These are phyloP conservation scores for Basipetospora chlamydospora DNA, from an alignment of 2,329 filamentous ascomycete genomes.

Conservation along the genomic window DNA sequence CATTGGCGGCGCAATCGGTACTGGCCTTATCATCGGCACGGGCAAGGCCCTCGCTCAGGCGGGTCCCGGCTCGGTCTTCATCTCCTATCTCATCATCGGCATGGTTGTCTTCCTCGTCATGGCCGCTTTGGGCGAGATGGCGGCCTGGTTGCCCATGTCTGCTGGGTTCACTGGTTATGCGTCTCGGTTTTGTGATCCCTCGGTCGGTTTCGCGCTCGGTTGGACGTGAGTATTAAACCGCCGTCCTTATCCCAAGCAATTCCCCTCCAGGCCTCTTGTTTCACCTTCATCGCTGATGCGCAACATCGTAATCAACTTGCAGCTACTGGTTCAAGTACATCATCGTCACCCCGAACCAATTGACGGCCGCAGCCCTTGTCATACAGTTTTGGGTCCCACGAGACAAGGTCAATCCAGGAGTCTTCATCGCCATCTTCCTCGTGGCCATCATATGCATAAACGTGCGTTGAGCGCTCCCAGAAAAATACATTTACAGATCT, in stretches of 20 bases:
- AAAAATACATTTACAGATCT: too few relatives aligned
- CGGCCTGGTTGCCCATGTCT: conserved; percentile 63
- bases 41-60: conserved; percentile 37
- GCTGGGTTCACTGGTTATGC: conserved; percentile 75
- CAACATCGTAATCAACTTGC: not conserved
- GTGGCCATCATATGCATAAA: conserved; percentile 50
- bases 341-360: conserved; percentile 71
- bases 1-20: conserved; percentile 61
- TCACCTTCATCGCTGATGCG: too few relatives aligned
- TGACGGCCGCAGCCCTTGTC: conserved; percentile 66
- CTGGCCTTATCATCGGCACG: conserved; percentile 59
- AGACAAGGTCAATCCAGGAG: conserved; percentile 57
- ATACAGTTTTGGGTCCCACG: conserved; percentile 62
- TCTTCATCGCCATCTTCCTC: conserved; percentile 63
- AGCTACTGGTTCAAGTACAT: conserved; percentile 65
- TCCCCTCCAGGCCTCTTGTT: not conserved
- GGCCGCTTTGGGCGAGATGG: conserved; percentile 73
- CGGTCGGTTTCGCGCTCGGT: conserved; percentile 65
- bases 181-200: conserved; percentile 63
- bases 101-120: conserved; percentile 68
- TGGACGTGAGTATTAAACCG: conserved; percentile 42
- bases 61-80: conserved; percentile 52
- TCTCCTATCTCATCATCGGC: conserved; percentile 56
- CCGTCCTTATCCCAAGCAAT: not conserved
- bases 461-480: too few relatives aligned